These are phyloP conservation scores for Lepiota brunneoincarnata DNA, from an alignment of 768 basidiomycete species.

Conservation along the genomic window DNA sequence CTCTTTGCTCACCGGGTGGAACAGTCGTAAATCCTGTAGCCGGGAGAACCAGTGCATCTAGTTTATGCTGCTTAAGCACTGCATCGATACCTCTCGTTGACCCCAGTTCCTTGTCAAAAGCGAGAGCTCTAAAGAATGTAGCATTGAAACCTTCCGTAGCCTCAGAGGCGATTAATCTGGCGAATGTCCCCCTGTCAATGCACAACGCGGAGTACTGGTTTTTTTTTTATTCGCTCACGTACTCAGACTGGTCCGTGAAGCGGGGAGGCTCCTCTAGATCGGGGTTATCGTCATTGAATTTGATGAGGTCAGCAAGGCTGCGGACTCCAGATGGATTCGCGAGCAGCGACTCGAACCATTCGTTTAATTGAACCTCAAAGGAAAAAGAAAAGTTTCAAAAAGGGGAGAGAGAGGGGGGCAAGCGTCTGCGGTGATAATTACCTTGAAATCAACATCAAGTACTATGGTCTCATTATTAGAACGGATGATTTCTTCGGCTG, in stretches of 20 bases:
- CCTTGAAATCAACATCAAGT: constrained; percentile 59
- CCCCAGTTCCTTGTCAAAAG: constrained; percentile 44
- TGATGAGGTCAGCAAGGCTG: constrained; percentile 54
- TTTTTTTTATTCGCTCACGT: constrained; percentile 9
- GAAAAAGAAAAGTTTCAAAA: background rate
- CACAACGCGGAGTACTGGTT: too few relatives aligned
- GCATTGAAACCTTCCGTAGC: constrained; percentile 40
- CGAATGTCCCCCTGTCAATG: too few relatives aligned
- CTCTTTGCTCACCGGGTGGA: constrained; percentile 32
- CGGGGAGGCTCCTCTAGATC: constrained; percentile 43
- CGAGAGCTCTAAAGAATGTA: constrained; percentile 41
- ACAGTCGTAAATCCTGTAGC: constrained; percentile 34
- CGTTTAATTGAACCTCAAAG: constrained; percentile 49
- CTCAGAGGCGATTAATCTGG: constrained; percentile 36
- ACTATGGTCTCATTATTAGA: constrained; percentile 57
- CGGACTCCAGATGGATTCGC: constrained; percentile 56
- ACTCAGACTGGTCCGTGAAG: constrained; percentile 37
- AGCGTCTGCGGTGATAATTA: constrained; percentile 17
- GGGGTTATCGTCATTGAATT: constrained; percentile 52
- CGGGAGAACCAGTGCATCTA: constrained; percentile 55
- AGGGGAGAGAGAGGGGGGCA: background rate
- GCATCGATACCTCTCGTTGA: constrained; percentile 54
- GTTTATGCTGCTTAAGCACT: constrained; percentile 38
- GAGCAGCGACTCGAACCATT: constrained; percentile 43
- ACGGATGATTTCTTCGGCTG: constrained; percentile 44